Conservation (phyloP, 2,329 filamentous ascomycete genomes). For the Ophiocordyceps sinensis region DNA sequence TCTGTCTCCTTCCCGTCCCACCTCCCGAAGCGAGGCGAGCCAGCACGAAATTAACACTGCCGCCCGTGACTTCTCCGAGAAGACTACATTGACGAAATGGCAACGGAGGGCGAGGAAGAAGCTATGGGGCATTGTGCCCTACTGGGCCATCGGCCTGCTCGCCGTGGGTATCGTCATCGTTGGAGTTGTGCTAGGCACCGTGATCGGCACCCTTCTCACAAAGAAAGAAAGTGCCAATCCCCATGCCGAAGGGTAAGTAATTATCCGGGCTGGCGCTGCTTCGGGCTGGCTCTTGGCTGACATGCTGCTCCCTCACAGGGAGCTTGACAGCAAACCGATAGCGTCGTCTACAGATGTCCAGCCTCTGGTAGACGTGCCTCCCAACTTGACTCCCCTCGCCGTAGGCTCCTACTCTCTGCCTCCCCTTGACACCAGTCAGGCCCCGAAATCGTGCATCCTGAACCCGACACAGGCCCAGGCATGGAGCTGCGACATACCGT, state of each 20-base stretch:
- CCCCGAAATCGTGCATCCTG: conserved; percentile 41
- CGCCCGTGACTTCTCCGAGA: conserved; percentile 29
- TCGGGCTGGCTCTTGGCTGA: neutral
- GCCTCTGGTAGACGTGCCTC: conserved; percentile 33
- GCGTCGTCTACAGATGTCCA: conserved; percentile 30
- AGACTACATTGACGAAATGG: conserved; percentile 34
- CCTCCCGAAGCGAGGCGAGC: conserved; percentile 37
- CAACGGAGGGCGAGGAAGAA: conserved; percentile 37
- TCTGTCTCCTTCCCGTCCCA: conserved; percentile 34
- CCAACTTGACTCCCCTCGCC: conserved; percentile 35
- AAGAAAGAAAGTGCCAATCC: conserved; percentile 3
- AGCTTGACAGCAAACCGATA: conserved; percentile 14
- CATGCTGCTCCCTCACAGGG: conserved; percentile 4
- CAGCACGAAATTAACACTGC: conserved; percentile 40
- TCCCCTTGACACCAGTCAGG: conserved; percentile 32
- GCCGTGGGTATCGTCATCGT: conserved; percentile 34
- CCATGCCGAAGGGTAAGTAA: conserved; percentile 11
- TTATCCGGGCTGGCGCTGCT: neutral
- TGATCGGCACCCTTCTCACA: conserved; percentile 18
- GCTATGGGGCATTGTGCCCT: conserved; percentile 43
- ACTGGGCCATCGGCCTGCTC: conserved; percentile 44
- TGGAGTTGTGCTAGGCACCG: conserved; percentile 40
- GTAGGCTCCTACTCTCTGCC: conserved; percentile 43
- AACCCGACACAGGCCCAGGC: conserved; percentile 38
- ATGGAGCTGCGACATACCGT: conserved; percentile 47